Conservation (phyloP, 805 yeast genomes). For the Candida hungchunana region DNA sequence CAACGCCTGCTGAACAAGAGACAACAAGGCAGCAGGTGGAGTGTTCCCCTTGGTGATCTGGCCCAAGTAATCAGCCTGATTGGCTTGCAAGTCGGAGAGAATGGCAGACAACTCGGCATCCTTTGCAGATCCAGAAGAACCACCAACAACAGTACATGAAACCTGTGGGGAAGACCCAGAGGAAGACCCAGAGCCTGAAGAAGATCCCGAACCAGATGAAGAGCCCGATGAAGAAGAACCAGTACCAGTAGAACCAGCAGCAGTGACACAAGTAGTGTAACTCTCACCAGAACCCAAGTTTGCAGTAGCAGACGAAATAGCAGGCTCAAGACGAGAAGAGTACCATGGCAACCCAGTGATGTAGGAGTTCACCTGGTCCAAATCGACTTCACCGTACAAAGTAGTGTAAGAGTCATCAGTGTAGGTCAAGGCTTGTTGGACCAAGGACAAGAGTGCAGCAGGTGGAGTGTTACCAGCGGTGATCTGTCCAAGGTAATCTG, state of each 20-base stretch:
- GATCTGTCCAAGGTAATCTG: too few relatives aligned
- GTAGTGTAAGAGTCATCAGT: too few relatives aligned
- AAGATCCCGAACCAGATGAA: neutral
- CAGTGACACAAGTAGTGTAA: too few relatives aligned
- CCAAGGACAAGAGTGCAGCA: too few relatives aligned
- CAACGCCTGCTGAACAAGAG: constrained; percentile 24
- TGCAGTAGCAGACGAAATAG: too few relatives aligned
- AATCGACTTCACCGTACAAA: too few relatives aligned
- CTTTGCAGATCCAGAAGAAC: too few relatives aligned
- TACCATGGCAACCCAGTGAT: constrained; percentile 31
- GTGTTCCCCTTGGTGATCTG: constrained; percentile 19
- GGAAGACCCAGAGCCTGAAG: constrained; percentile 2
- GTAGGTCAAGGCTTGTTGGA: too few relatives aligned
- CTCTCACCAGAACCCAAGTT: too few relatives aligned
- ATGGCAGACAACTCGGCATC: constrained; percentile 9
- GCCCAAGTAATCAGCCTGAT: constrained; percentile 20
- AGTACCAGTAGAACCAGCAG: constrained; percentile 1
- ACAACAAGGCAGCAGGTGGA: constrained; percentile 28
- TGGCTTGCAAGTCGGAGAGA: constrained; percentile 15
- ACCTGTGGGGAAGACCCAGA: too few relatives aligned
- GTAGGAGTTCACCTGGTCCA: constrained; percentile 23
- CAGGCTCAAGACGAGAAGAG: constrained; percentile 6
- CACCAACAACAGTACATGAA: too few relatives aligned
- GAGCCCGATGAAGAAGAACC: neutral
- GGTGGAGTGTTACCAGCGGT: too few relatives aligned